phyloP scores from a whole-genome alignment of 2,329 filamentous ascomycete species.

The Aspergillus texensis region DNA sequence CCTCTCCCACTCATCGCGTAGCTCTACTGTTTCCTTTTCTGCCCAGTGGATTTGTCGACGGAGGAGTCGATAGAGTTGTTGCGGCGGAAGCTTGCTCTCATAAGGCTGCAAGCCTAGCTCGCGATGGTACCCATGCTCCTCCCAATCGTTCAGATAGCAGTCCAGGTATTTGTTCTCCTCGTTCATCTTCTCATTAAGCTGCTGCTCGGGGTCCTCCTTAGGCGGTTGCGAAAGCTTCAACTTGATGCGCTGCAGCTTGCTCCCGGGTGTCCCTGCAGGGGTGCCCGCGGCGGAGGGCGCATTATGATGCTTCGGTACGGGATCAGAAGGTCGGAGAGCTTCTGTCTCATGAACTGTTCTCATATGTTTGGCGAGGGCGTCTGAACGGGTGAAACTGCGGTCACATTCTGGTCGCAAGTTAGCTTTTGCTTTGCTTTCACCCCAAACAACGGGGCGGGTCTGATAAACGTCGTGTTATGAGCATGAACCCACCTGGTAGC shows the following conservation, averaged over 20 bases:
- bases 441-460: neutral
- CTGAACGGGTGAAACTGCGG: conserved; percentile 91
- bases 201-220: conserved; percentile 32
- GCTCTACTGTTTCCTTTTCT: conserved; percentile 42
- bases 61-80: conserved; percentile 48
- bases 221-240: conserved; percentile 43
- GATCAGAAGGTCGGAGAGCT: conserved; percentile 71
- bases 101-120: conserved; percentile 48
- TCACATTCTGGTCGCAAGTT: conserved; percentile 74
- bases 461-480: neutral
- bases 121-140: conserved; percentile 41
- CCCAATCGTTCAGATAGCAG: conserved; percentile 36
- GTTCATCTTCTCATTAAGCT: conserved; percentile 30
- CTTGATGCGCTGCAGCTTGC: conserved; percentile 45
- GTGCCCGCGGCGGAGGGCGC: conserved; percentile 30
- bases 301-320: conserved; percentile 44
- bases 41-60: conserved; percentile 53
- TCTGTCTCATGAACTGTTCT: conserved; percentile 98
- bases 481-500: conserved; percentile 69
- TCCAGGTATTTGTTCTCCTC: conserved; percentile 28
- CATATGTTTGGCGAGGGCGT: conserved; percentile 97
- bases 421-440: neutral
- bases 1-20: conserved; percentile 45
- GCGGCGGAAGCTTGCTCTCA: conserved; percentile 45
- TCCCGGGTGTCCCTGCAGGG: conserved; percentile 31